Evolutionary conservation across 2,329 filamentous ascomycete species (phyloP), one percentile per base, ranked within the genome.

Genomic region (Colletotrichum tropicicola): DNA sequence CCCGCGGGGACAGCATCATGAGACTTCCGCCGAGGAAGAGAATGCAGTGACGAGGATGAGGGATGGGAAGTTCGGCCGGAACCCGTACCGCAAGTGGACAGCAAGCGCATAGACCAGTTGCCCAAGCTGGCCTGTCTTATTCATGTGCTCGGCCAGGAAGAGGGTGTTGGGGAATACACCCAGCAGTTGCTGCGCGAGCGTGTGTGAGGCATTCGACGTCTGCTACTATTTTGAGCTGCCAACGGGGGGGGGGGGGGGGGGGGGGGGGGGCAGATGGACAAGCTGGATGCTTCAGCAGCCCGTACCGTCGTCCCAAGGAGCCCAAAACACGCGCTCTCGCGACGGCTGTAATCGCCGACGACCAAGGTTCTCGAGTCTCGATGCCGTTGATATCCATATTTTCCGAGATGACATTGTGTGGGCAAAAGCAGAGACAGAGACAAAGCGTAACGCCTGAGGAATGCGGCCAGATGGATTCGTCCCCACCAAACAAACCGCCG

Each of bases 381-480:
- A 49, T 6, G 39, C 19, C 43, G 48, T 48, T 28, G 49, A 65
- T 27, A n/a, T 45, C 49, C 49, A 23, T 47, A 17, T 55, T 51
- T 51, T 45, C 51, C 44, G 28, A 45, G 15, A 65, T 45, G 56
- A 19, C 61, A 61, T 65, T 39, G 41, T 41, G 30, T 39, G 30
- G 47, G 47, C 48, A 52, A 30, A 47, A 19, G 28, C 17, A 28
- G 32, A 28, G 37, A 15, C 47, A 35, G 55, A 54, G 37, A 61
- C 44, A 51, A 61, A 32, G 62, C 62, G 62, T 65, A 65, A 61
- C 62, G 62, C 62, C 51, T 45, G 57, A 62, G 62, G 44, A 62
- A 61, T 54, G 62, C 49, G 27, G 49, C 28, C 35, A 51, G 23
- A 55, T 39, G 57, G 57, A 39, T 44, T 62, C 49, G 44, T 55